These are phyloP conservation scores for Castanea mollissima DNA, from an alignment of 306 rosid genomes.

Conservation along the genomic window DNA sequence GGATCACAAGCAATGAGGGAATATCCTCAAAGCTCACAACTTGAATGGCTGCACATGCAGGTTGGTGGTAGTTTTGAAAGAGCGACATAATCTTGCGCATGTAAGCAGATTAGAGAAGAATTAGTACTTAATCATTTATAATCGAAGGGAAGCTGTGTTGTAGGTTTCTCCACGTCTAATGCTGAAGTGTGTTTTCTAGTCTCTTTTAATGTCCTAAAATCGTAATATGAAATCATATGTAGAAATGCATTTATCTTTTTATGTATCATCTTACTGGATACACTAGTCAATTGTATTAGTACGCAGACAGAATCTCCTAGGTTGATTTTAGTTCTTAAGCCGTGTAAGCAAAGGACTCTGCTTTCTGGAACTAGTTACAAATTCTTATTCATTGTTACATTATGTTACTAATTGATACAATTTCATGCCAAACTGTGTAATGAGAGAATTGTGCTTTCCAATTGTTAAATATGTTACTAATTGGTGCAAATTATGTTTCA, in stretches of 20 bases:
- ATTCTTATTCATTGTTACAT: background rate
- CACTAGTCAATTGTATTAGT: conserved; percentile 6
- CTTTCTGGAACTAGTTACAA: background rate
- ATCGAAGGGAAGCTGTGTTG: conserved; percentile 2
- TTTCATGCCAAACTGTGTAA: background rate
- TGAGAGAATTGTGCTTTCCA: conserved; percentile 3
- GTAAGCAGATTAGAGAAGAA: conserved; percentile 15
- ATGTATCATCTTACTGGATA: conserved; percentile 23
- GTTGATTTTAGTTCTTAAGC: background rate
- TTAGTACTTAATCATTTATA: conserved; percentile 22
- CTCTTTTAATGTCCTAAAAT: conserved; percentile 30
- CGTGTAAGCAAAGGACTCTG: background rate
- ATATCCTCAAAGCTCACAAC: conserved; percentile 57
- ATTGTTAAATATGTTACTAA: background rate
- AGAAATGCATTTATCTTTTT: conserved; percentile 31
- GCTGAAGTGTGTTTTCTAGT: conserved; percentile 21
- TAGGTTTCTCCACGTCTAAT: conserved; percentile 31
- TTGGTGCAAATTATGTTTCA: background rate
- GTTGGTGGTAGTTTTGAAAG: conserved; percentile 68
- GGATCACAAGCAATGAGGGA: conserved; percentile 66
- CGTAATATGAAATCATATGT: conserved; percentile 21
- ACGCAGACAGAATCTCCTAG: conserved; percentile 4
- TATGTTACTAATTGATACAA: background rate
- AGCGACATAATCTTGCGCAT: conserved; percentile 38
- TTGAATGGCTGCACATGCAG: conserved; percentile 94